A percentile compares a stretch with the other conserved stretches of the same genome.
These are phyloP conservation scores for Fonsecaea erecta DNA, from an alignment of 2,329 filamentous ascomycete genomes.

Conservation along the genomic window DNA sequence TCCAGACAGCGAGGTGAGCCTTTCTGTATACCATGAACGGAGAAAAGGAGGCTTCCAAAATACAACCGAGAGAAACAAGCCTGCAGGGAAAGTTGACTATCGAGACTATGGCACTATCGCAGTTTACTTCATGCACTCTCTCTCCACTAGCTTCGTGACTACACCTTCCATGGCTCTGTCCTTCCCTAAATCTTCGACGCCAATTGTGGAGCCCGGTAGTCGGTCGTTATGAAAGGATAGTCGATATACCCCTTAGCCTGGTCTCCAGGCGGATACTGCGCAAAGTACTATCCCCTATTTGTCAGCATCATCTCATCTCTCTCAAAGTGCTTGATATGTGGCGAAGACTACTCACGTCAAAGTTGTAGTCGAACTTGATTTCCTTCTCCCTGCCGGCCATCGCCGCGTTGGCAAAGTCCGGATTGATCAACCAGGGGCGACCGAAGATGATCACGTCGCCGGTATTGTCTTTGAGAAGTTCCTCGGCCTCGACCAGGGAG, in stretches of 20 bases:
- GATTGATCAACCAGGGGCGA: conserved; percentile 10
- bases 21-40: too few species aligned
- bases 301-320: not conserved
- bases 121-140: not conserved
- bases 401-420: conserved; percentile 11
- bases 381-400: conserved; percentile 15
- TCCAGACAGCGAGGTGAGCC: too few species aligned
- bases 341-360: conserved; percentile 5
- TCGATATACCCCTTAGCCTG: conserved; percentile 11
- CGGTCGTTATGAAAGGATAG: conserved; percentile 4
- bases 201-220: conserved; percentile 3
- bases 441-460: conserved; percentile 12
- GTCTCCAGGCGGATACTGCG: conserved; percentile 8
- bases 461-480: conserved; percentile 9
- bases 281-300: conserved; percentile 1
- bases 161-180: too few species aligned
- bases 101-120: not conserved
- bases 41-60: too few species aligned
- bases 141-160: too few species aligned
- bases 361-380: conserved; percentile 12
- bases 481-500: conserved; percentile 12
- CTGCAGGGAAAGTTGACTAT: not conserved
- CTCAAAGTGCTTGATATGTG: not conserved
- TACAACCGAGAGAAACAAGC: not conserved
- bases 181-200: not conserved